Evolutionary conservation across 768 basidiomycete species (phyloP), one percentile per base, ranked within the genome.

Genomic region (Rhizopogon rudus): DNA sequence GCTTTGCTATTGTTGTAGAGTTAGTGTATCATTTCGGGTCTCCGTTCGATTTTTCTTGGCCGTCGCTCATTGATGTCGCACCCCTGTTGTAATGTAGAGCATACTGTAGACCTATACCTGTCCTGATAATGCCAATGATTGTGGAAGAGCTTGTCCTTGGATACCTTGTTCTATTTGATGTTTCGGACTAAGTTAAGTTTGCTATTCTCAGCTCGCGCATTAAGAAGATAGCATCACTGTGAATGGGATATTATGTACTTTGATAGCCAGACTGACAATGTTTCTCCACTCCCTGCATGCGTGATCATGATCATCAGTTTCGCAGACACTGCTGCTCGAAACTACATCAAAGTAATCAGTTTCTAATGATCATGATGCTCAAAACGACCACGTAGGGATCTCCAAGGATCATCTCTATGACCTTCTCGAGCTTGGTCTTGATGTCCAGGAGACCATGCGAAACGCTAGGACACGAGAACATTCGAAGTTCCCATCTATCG

Each of bases 41-140:
- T 25, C 6, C 5, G 42, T 35, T 13, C 20, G 6, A 9, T 17
- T 46, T 52, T 52, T 52, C 43, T 52, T 52, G 51, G 51, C 25
- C 43, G 51, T 46, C 44, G 40, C 9, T 52, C 43, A n/a, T 40
- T 37, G 51, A 43, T 52, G 31, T 52, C n/a, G 6, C 44, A 46
- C 42, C 8, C 22, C 10, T 31, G 43, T 52, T 52, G 40, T 46
- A 40, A 4, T 13, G 39, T 52, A 46, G 39, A 43, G 44, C 51
- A 10, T 2, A 12, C 13, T 48, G 44, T 52, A 51, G 37, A 44
- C 4, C 50, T 22, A 49, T 28, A 49, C 4, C 22, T 52, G 43
- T 46, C 51, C 29, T 46, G 20, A 35, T 48, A 48, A 35, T 48
- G 46, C 20, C 46, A 17, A 45, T 17, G 44, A 12, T 12, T n/a